Conservation (phyloP, 768 basidiomycete genomes). For the Mycena vitilis region DNA sequence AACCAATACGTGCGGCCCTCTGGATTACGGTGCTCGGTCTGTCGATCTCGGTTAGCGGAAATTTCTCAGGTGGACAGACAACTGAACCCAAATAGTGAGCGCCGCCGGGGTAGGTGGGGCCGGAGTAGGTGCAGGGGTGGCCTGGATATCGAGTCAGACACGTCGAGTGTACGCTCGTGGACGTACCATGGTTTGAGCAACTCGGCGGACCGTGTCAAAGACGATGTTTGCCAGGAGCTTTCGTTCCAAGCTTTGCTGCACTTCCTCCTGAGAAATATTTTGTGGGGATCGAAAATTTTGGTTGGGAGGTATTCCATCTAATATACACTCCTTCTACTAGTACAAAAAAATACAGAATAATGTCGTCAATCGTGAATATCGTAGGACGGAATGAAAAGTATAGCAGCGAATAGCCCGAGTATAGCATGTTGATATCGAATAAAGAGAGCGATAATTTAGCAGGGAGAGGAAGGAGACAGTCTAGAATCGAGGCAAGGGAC, state of each 20-base stretch:
- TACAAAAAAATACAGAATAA: slow-evolving; percentile 21
- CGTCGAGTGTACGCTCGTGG: background rate
- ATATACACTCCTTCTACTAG: background rate
- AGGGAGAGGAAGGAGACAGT: background rate
- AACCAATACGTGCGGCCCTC: slow-evolving; percentile 99
- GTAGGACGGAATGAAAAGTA: background rate
- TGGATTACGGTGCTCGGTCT: slow-evolving; percentile 95
- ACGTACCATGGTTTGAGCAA: slow-evolving; percentile 6
- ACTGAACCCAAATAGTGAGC: slow-evolving; percentile 29
- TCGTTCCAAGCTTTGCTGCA: background rate
- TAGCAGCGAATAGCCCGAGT: slow-evolving; percentile 3
- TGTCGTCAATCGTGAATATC: background rate
- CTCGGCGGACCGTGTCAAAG: background rate
- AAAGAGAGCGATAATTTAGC: background rate
- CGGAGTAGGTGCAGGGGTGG: slow-evolving; percentile 16
- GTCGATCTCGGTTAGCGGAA: background rate
- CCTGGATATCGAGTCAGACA: slow-evolving; percentile 19
- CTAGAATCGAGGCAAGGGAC: background rate
- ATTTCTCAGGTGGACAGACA: background rate
- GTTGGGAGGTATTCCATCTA: background rate
- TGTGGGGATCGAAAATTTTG: background rate
- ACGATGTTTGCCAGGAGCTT: slow-evolving; percentile 4
- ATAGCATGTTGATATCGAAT: background rate
- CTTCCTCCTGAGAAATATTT: background rate
- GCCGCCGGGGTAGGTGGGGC: slow-evolving; percentile 22